Evolutionary conservation across 306 rosid species (phyloP), one percentile per base, ranked within the genome.

Genomic region (Quercus mongolica): DNA sequence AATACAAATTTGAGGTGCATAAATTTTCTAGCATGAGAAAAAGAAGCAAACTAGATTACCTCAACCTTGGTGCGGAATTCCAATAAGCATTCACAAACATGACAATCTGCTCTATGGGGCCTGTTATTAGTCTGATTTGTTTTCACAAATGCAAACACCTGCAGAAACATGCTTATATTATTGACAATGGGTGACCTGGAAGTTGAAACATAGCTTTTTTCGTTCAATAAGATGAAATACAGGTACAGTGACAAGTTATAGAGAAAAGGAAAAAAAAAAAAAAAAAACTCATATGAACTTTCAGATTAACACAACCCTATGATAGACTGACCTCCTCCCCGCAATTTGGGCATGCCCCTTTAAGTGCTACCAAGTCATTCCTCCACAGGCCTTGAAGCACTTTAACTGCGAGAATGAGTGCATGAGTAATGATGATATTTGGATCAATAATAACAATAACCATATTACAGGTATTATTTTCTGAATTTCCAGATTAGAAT

Each of bases 121-220:
- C 91, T 75, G 85, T 84, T 83, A 79, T 64, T 78, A 64, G 87
- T 65, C 61, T 80, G 76, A 76, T 91, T 90, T 19, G 91, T 80
- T 76, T 76, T 87, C 83, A 91, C 98, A 86, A 96, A 96, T 76
- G 99, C 98, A 88, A 96, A 93, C 71, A 96, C 98, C 98, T 96
- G 84, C 73, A 87, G 57, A 52, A 76, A 79, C 33, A 11, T 6
- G 17, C 18, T 9, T 28, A 23, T 33, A 63, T 77, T 55, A 75
- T 19, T 12, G 54, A 75, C 49, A 81, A 65, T 67, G 69, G 69
- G 71, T 71, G 64, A 44, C 71, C 54, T 70, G 44, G 76, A 49
- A 76, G 65, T 71, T 74, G 67, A 70, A 75, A 28, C 69, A 58
- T 59, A 26, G 59, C n/a, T 76, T 68, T 35, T 25, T 58, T 71